A percentile compares a stretch with the other conserved stretches of the same genome.
Conservation (phyloP, 2,329 filamentous ascomycete species). For the Arthrobotrys musiformis region DNA sequence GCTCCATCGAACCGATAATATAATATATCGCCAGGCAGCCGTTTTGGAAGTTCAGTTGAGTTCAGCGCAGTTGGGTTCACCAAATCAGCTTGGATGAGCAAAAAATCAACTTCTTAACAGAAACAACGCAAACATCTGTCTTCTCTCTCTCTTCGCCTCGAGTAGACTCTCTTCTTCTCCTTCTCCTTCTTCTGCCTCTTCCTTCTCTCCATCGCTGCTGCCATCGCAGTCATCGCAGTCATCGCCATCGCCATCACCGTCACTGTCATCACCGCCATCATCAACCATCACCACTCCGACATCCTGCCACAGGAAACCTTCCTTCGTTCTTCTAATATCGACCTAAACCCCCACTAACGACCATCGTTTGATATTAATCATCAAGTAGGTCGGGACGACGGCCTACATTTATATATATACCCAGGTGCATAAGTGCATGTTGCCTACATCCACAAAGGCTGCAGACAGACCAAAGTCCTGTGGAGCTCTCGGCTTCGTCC, state of each 20-base stretch:
- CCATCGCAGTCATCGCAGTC: not conserved
- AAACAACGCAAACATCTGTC: constrained; percentile 12
- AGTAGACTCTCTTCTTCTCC: not conserved
- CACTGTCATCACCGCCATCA: not conserved
- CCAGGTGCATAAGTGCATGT: not conserved
- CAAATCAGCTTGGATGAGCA: not conserved
- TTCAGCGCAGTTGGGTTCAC: not conserved
- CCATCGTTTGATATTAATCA: constrained; percentile 13
- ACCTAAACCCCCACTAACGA: not conserved
- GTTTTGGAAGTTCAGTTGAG: not conserved
- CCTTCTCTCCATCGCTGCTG: not conserved
- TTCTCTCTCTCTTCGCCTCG: not conserved
- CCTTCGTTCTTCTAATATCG: not conserved
- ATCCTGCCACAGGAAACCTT: not conserved
- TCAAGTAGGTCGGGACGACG: not conserved
- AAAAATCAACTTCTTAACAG: constrained; percentile 17
- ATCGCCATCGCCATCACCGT: not conserved
- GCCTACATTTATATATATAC: constrained; percentile 1
- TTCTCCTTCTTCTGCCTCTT: not conserved
- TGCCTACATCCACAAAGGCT: not conserved
- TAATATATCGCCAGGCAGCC: constrained; percentile 10
- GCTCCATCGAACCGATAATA: no score
- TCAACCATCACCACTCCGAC: not conserved
- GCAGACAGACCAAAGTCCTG: not conserved
- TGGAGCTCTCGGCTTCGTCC: constrained; percentile 23